A percentile compares a stretch with the other conserved stretches of the same genome.
Conservation (phyloP, 768 basidiomycete species). For the Lepiota venenata region DNA sequence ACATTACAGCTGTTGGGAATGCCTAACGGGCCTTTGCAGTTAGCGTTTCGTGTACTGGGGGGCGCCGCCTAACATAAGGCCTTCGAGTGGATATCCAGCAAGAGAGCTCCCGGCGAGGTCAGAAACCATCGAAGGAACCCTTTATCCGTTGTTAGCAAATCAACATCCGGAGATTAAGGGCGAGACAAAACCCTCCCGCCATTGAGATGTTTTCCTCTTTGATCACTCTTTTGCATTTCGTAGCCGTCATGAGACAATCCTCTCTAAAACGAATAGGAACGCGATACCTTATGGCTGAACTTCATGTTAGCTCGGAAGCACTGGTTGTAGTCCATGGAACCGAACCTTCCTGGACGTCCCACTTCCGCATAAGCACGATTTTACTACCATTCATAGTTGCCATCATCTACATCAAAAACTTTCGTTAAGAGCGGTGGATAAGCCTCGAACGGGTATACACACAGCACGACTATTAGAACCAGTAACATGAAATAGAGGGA, state of each 20-base stretch:
- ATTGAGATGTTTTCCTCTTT: slow-evolving; percentile 38
- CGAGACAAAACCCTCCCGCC: slow-evolving; percentile 38
- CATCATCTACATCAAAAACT: slow-evolving; percentile 28
- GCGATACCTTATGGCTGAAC: slow-evolving; percentile 28
- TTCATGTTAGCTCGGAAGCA: neutral
- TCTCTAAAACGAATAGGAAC: too few species aligned
- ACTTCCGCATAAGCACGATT: slow-evolving; percentile 47
- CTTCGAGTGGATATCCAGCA: slow-evolving; percentile 32
- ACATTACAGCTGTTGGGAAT: slow-evolving; percentile 32
- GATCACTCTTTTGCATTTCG: slow-evolving; percentile 31
- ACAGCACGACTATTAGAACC: slow-evolving; percentile 30
- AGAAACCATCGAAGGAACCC: slow-evolving; percentile 53
- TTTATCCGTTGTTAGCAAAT: slow-evolving; percentile 15
- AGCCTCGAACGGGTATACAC: neutral
- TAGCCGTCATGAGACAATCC: neutral
- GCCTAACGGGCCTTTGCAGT: slow-evolving; percentile 26
- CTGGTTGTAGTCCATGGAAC: neutral
- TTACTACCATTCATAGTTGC: slow-evolving; percentile 41
- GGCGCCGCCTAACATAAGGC: slow-evolving; percentile 40
- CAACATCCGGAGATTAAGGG: neutral
- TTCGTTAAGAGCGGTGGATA: too few species aligned
- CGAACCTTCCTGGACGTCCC: slow-evolving; percentile 44
- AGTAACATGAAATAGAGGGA: slow-evolving; percentile 60
- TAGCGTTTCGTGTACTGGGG: slow-evolving; percentile 33
- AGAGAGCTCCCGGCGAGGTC: slow-evolving; percentile 43